phyloP scores from a whole-genome alignment of 1,284 basidiomycete species.

The Amylostereum areolatum region DNA sequence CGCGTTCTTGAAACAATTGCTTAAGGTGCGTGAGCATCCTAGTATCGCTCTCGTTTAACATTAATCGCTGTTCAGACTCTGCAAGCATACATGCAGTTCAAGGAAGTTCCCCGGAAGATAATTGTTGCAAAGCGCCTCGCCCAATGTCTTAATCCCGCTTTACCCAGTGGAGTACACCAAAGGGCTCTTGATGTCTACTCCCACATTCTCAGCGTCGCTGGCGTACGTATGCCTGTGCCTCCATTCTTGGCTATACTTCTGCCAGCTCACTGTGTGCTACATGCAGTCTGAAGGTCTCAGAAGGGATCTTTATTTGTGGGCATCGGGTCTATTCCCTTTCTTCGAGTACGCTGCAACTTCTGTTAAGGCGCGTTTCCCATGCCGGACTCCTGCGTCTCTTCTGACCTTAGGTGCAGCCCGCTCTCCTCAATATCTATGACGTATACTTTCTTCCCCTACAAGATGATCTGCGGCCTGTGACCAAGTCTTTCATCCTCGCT shows the following conservation, averaged over 20 bases:
- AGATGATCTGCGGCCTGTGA: constrained; percentile 77
- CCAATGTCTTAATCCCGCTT: constrained; percentile 94
- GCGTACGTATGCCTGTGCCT: constrained; percentile 46
- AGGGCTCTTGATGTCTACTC: constrained; percentile 93
- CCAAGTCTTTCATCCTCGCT: constrained; percentile 91
- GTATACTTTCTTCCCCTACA: constrained; percentile 88
- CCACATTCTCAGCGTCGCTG: constrained; percentile 86
- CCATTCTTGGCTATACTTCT: neutral
- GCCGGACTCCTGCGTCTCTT: neutral
- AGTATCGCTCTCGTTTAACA: neutral
- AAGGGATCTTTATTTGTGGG: constrained; percentile 90
- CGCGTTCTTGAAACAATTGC: constrained; percentile 90
- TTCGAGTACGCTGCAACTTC: constrained; percentile 97
- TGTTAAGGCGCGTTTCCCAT: constrained; percentile 58
- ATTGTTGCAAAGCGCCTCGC: constrained; percentile 93
- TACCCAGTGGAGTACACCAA: constrained; percentile 96
- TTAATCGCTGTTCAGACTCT: constrained; percentile 57
- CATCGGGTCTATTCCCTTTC: constrained; percentile 95
- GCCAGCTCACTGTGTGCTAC: neutral
- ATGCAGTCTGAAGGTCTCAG: constrained; percentile 79
- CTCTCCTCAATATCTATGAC: constrained; percentile 83
- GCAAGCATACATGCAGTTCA: constrained; percentile 87
- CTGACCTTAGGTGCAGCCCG: constrained; percentile 46
- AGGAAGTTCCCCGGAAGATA: constrained; percentile 93
- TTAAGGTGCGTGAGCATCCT: constrained; percentile 62